Evolutionary conservation across 106 monocot species (phyloP).

Genomic region (Dendrobium chrysotoxum): DNA sequence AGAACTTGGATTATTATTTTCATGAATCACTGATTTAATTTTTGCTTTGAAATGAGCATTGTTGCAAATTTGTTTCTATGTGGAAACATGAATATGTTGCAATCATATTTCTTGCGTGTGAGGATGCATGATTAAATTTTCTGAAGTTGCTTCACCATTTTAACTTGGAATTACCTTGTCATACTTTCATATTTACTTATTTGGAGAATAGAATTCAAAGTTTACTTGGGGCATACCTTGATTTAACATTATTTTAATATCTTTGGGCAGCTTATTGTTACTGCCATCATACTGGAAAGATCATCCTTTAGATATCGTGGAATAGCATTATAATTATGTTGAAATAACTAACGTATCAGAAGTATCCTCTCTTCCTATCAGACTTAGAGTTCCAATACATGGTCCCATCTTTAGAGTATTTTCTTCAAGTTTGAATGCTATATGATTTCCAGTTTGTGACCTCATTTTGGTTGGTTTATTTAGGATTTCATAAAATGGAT

Average conservation of each 20-base stretch:
- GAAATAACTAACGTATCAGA: background rate
- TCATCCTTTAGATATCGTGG: background rate
- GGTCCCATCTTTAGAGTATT: background rate
- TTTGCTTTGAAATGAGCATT: background rate
- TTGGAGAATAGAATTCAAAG: background rate
- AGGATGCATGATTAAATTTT: background rate
- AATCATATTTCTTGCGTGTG: background rate
- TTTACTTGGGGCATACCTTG: background rate
- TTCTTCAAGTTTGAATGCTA: background rate
- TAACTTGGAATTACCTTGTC: background rate
- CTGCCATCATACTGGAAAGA: background rate
- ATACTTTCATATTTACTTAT: background rate
- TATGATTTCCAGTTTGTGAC: background rate
- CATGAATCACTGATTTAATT: background rate
- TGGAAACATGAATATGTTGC: background rate
- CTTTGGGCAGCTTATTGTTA: background rate
- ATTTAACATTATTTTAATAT: background rate
- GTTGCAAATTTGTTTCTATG: background rate
- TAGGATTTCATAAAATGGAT: background rate
- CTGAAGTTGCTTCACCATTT: background rate
- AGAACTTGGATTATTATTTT: background rate
- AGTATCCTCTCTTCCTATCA: background rate
- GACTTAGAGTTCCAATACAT: background rate
- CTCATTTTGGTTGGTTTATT: slow-evolving; percentile 3
- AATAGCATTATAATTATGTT: background rate